These are phyloP conservation scores for Beta macrorhiza DNA, from an alignment of 179 eudicot species.

Conservation along the genomic window DNA sequence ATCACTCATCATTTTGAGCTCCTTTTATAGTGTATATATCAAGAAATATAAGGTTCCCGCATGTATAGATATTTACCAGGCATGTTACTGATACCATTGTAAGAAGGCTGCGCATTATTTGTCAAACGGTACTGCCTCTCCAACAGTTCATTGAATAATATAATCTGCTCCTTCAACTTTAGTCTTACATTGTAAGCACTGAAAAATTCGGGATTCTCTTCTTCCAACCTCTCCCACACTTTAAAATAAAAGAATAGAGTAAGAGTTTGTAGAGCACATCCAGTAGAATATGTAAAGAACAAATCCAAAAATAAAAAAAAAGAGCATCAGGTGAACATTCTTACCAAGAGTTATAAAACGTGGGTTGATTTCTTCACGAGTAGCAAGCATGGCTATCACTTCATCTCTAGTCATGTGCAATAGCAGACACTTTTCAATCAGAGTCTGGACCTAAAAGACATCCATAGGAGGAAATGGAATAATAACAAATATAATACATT, in stretches of 20 bases:
- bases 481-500: background rate
- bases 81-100: background rate
- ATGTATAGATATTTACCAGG: constrained; percentile 5
- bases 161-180: constrained; percentile 14
- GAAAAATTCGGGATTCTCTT: constrained; percentile 26
- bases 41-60: background rate
- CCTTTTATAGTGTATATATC: background rate
- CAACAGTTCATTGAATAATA: constrained; percentile 9
- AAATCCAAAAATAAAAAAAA: background rate
- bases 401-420: constrained; percentile 24
- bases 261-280: background rate
- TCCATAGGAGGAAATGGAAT: background rate
- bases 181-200: constrained; percentile 13
- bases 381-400: constrained; percentile 12
- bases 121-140: constrained; percentile 10
- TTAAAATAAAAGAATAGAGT: background rate
- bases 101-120: background rate
- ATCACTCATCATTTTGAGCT: background rate
- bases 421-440: constrained; percentile 21
- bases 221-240: constrained; percentile 27
- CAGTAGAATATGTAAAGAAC: background rate
- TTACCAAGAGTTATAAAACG: constrained; percentile 15
- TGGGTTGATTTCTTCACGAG: constrained; percentile 4
- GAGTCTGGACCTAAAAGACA: constrained; percentile 9
- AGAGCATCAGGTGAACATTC: background rate